Conservation (phyloP, 2,329 filamentous ascomycete species). For the Exserohilum rostratum region DNA sequence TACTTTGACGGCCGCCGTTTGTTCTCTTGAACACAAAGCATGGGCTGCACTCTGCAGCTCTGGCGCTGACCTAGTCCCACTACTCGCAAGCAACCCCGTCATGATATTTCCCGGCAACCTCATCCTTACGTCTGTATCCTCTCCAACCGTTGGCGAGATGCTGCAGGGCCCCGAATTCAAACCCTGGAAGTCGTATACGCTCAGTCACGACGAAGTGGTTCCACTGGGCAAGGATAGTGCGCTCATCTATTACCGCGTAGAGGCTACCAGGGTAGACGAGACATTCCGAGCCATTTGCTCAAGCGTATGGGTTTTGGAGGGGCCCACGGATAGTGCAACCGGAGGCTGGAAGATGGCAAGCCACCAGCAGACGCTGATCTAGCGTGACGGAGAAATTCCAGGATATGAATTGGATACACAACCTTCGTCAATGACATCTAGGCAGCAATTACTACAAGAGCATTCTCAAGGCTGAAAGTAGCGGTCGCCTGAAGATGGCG, state of each 20-base stretch:
- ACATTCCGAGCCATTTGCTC: conserved; percentile 35
- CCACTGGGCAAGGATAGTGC: conserved; percentile 31
- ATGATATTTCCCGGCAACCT: conserved; percentile 50
- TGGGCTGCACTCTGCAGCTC: conserved; percentile 46
- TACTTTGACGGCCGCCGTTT: conserved; percentile 34
- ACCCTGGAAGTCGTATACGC: conserved; percentile 32
- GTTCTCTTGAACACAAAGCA: conserved; percentile 41
- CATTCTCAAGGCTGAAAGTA: too few relatives aligned
- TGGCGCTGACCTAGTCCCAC: conserved; percentile 42
- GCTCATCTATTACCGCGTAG: conserved; percentile 34
- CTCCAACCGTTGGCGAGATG: conserved; percentile 29
- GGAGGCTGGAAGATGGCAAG: conserved; percentile 36
- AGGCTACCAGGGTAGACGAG: conserved; percentile 23
- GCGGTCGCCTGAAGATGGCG: too few relatives aligned
- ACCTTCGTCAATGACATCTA: not conserved
- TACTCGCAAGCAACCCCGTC: conserved; percentile 44
- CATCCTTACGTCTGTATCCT: conserved; percentile 42
- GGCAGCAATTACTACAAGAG: not conserved
- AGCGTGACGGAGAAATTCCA: not conserved
- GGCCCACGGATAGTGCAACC: conserved; percentile 9
- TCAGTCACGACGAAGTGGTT: conserved; percentile 38
- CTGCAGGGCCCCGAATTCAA: conserved; percentile 25
- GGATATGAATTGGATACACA: not conserved
- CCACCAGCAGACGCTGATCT: conserved; percentile 40
- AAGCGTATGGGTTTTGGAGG: conserved; percentile 34